Percentiles rank a stretch among this genome's conserved stretches.
phyloP scores from a whole-genome alignment of 2,329 filamentous ascomycete species.

The Penicillium glabrum region DNA sequence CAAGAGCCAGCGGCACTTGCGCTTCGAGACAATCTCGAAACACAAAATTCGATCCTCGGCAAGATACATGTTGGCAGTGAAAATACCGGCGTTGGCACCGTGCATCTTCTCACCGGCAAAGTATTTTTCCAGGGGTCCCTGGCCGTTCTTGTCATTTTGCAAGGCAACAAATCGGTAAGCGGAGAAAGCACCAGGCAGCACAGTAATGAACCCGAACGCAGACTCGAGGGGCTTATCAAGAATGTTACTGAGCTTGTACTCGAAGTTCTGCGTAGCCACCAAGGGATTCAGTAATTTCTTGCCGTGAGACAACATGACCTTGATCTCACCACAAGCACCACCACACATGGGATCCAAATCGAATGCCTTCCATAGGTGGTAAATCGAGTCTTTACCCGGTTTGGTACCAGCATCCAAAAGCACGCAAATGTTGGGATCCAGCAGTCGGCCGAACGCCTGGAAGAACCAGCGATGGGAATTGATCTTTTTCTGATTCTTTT shows the following conservation, averaged over 20 bases:
- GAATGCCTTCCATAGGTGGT: constrained; percentile 98
- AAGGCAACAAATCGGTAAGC: constrained; percentile 92
- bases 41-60: constrained; percentile 54
- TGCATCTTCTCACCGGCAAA: constrained; percentile 97
- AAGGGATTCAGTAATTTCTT: constrained; percentile 90
- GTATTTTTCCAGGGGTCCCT: constrained; percentile 93
- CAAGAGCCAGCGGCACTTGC: constrained; percentile 95
- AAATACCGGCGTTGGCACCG: constrained; percentile 87
- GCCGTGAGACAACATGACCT: constrained; percentile 87
- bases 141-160: constrained; percentile 93
- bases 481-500: constrained; percentile 99
- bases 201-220: constrained; percentile 95
- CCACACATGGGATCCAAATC: constrained; percentile 97
- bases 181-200: constrained; percentile 96
- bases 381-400: constrained; percentile 90
- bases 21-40: constrained; percentile 87
- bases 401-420: constrained; percentile 94
- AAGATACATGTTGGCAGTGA: constrained; percentile 77
- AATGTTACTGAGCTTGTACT: constrained; percentile 99
- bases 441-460: constrained; percentile 86
- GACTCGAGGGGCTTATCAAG: constrained; percentile 97
- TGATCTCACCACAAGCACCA: constrained; percentile 97
- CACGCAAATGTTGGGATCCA: constrained; percentile 96
- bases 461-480: constrained; percentile 99
- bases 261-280: constrained; percentile 95